Conservation (phyloP, 2,329 filamentous ascomycete genomes). For the Blastomyces silverae region DNA sequence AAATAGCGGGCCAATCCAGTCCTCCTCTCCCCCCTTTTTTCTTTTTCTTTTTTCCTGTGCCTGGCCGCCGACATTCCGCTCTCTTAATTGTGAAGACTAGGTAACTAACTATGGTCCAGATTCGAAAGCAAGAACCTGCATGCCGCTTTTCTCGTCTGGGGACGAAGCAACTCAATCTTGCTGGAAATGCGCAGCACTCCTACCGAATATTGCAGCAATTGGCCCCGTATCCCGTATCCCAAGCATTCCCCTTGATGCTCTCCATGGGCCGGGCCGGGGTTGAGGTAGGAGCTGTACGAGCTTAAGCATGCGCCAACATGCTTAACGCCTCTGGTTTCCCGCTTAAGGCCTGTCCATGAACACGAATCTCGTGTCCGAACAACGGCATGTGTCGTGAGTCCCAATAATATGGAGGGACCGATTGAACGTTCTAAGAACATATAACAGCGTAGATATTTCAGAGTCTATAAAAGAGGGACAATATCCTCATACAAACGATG, state of each 20-base stretch:
- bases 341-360: not conserved
- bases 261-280: not conserved
- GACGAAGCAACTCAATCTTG: not conserved
- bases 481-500: not conserved
- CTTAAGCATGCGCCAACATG: not conserved
- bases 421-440: not conserved
- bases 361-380: constrained; percentile 1
- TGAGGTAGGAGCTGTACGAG: not conserved
- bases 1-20: not conserved
- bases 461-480: not conserved
- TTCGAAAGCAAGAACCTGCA: not conserved
- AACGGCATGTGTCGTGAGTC: not conserved
- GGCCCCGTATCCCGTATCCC: not conserved
- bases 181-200: not conserved
- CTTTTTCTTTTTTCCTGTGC: not conserved
- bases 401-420: not conserved
- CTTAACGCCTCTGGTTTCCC: not conserved
- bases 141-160: not conserved
- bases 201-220: not conserved
- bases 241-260: not conserved
- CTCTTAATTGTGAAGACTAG: not conserved
- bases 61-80: not conserved
- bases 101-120: not conserved
- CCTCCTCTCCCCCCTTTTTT: not conserved
- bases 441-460: not conserved